Percentiles rank a stretch among this genome's conserved stretches.
Evolutionary conservation across 2,329 filamentous ascomycete species (phyloP).

Genomic region (Ophiostoma piceae): DNA sequence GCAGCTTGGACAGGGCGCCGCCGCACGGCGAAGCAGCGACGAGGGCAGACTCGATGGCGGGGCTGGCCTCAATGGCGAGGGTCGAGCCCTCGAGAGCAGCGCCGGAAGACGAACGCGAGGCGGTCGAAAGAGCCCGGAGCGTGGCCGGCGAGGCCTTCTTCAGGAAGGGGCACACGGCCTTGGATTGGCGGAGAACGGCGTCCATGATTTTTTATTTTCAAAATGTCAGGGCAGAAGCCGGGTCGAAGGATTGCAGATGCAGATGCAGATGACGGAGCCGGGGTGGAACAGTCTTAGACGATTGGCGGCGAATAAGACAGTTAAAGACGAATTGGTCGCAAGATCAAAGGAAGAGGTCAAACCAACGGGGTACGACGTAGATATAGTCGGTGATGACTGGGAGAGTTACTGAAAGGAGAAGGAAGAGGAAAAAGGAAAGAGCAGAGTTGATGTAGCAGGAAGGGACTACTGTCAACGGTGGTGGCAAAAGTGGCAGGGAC

Average conservation of each 20-base stretch:
- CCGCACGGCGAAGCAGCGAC: conserved; percentile 60
- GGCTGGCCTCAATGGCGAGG: conserved; percentile 30
- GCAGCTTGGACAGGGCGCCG: conserved; percentile 93
- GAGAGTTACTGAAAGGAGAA: not conserved
- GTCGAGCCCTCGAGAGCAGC: conserved; percentile 35
- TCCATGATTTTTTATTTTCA: conserved; percentile 59
- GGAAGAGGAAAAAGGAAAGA: not conserved
- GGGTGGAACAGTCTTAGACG: conserved; percentile 7
- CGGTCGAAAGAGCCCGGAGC: conserved; percentile 79
- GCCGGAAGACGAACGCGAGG: conserved; percentile 50
- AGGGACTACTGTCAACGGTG: not conserved
- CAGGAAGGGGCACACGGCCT: conserved; percentile 94
- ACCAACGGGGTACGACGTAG: not conserved
- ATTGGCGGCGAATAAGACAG: not conserved
- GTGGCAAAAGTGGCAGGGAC: not conserved
- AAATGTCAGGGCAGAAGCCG: not conserved
- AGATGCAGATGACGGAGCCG: not conserved
- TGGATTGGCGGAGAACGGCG: conserved; percentile 87
- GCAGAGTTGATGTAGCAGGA: not conserved
- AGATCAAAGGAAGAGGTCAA: not conserved
- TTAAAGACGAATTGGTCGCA: not conserved
- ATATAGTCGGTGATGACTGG: conserved; percentile 5
- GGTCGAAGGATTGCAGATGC: not conserved
- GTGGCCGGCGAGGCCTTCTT: conserved; percentile 90
- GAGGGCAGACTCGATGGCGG: conserved; percentile 9